Conservation (phyloP, 306 rosid species). For the Cucurbita maxima region DNA sequence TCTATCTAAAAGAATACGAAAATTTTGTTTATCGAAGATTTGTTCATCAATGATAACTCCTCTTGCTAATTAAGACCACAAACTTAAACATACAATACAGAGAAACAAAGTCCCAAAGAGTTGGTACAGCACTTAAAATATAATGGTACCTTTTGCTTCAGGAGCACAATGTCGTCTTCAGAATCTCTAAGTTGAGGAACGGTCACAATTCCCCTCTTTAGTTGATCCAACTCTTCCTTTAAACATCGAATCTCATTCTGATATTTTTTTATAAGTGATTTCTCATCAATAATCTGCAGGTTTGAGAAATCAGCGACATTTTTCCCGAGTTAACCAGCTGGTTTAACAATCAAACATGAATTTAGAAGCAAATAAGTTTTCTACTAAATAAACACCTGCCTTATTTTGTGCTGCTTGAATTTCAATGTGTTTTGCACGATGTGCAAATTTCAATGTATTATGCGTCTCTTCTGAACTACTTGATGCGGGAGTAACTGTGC, state of each 20-base stretch:
- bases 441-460: constrained; percentile 93
- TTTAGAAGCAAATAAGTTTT: not conserved
- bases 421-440: constrained; percentile 93
- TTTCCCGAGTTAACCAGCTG: constrained; percentile 1
- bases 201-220: constrained; percentile 66
- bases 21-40: not conserved
- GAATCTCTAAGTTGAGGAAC: constrained; percentile 64
- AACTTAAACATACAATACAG: not conserved
- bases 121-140: not conserved
- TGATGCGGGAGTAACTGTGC: constrained; percentile 96
- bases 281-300: constrained; percentile 95
- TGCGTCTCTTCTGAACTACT: constrained; percentile 94
- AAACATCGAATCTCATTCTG: constrained; percentile 79
- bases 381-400: constrained; percentile 18
- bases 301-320: not conserved
- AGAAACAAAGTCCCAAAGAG: not conserved
- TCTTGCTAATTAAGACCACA: not conserved
- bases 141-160: constrained; percentile 70
- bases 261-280: constrained; percentile 93
- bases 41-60: not conserved
- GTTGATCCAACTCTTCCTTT: constrained; percentile 82
- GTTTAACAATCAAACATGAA: constrained; percentile 11
- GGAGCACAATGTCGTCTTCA: constrained; percentile 57
- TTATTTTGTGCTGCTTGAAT: constrained; percentile 92
- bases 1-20: not conserved